Conservation (phyloP, 371 early-diverging fungal species). For the Parasitella parasitica region DNA sequence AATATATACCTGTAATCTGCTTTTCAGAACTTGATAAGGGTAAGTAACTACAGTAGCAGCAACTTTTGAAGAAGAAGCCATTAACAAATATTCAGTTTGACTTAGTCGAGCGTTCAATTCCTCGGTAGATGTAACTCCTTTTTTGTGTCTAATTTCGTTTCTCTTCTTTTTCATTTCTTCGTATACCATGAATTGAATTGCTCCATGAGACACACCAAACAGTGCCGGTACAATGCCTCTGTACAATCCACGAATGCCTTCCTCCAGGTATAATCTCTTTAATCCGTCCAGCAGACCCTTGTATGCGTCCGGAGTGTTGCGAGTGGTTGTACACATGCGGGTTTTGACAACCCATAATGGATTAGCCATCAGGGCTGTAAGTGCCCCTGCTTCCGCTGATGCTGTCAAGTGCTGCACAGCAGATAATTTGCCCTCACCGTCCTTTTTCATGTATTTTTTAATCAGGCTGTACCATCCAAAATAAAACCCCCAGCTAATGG, state of each 20-base stretch:
- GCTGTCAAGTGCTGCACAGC: slow-evolving; percentile 81
- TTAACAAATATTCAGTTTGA: slow-evolving; percentile 76
- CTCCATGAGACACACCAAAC: slow-evolving; percentile 92
- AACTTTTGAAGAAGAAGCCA: slow-evolving; percentile 88
- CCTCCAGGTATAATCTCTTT: slow-evolving; percentile 58
- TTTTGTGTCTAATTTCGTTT: slow-evolving; percentile 35
- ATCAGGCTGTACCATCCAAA: slow-evolving; percentile 87
- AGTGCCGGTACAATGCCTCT: slow-evolving; percentile 87
- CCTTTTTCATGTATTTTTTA: slow-evolving; percentile 73
- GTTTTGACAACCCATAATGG: slow-evolving; percentile 96
- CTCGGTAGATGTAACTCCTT: slow-evolving; percentile 24
- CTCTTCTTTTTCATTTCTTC: slow-evolving; percentile 89
- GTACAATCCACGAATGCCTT: slow-evolving; percentile 86
- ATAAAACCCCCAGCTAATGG: slow-evolving; percentile 93
- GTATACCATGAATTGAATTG: slow-evolving; percentile 96
- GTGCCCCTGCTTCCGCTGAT: slow-evolving; percentile 78
- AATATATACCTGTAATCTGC: slow-evolving; percentile 73
- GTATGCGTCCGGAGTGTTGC: slow-evolving; percentile 70
- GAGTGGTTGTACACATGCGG: slow-evolving; percentile 82
- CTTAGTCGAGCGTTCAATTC: slow-evolving; percentile 49
- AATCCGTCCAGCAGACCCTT: slow-evolving; percentile 74
- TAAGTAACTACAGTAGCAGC: slow-evolving; percentile 88
- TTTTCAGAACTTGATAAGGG: slow-evolving; percentile 92
- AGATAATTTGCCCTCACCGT: slow-evolving; percentile 55
- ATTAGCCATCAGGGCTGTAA: slow-evolving; percentile 84